phyloP scores from a whole-genome alignment of 345 rosid genomes.

The Sonneratia caseolaris region DNA sequence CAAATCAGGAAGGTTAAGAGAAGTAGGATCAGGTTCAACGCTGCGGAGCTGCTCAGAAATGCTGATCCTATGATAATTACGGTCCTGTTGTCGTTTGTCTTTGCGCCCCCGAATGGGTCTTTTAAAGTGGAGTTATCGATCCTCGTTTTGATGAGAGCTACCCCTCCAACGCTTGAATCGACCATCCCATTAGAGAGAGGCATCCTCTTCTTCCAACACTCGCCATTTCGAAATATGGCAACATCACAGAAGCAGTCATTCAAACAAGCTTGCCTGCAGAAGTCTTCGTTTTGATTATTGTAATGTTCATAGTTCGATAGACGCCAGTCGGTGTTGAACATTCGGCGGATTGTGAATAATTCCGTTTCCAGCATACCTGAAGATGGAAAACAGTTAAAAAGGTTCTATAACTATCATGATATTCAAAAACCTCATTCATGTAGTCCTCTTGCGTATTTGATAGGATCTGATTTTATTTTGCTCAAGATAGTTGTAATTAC shows the following conservation, averaged over 20 bases:
- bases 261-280: conserved; percentile 37
- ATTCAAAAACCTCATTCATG: too few relatives aligned
- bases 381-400: not conserved
- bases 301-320: conserved; percentile 23
- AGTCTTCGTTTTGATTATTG: conserved; percentile 14
- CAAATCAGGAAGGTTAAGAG: not conserved
- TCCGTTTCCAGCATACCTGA: conserved; percentile 10
- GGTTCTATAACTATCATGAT: too few relatives aligned
- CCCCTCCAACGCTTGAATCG: conserved; percentile 7
- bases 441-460: too few relatives aligned
- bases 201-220: conserved; percentile 42
- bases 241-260: conserved; percentile 48
- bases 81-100: conserved; percentile 7
- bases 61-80: conserved; percentile 13
- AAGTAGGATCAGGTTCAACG: conserved; percentile 21
- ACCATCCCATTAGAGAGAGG: conserved; percentile 33
- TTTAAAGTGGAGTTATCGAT: conserved; percentile 8
- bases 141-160: conserved; percentile 31
- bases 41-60: conserved; percentile 19
- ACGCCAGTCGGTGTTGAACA: conserved; percentile 28
- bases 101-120: not conserved
- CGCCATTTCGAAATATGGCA: conserved; percentile 16
- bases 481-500: too few relatives aligned
- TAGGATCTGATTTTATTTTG: too few relatives aligned
- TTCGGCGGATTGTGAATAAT: conserved; percentile 11